Conservation (phyloP, 345 rosid genomes). For the Kandelia obovata region DNA sequence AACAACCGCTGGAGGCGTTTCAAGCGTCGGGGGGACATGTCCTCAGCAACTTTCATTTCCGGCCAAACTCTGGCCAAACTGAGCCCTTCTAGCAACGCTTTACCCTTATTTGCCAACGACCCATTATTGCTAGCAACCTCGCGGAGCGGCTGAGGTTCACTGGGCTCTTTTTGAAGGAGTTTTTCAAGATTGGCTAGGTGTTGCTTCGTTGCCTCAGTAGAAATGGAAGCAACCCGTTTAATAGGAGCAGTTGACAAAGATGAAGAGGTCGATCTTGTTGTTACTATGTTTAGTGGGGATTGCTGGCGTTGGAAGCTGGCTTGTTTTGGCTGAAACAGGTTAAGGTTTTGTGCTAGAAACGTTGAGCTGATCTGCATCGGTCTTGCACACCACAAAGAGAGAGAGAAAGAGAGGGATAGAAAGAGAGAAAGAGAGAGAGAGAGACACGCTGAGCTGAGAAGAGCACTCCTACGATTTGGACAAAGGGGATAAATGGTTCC, state of each 20-base stretch:
- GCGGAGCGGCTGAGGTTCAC: not conserved
- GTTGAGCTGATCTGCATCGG: slow-evolving; percentile 47
- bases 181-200: slow-evolving; percentile 68
- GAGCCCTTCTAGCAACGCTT: slow-evolving; percentile 45
- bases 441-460: not conserved
- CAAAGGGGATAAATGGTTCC: not conserved
- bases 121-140: slow-evolving; percentile 7
- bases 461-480: not conserved
- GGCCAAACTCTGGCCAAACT: slow-evolving; percentile 72
- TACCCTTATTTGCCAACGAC: slow-evolving; percentile 18
- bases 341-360: slow-evolving; percentile 44
- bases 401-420: not conserved
- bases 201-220: slow-evolving; percentile 30
- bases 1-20: slow-evolving; percentile 68
- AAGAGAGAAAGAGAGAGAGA: not conserved
- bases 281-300: slow-evolving; percentile 45
- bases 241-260: slow-evolving; percentile 9
- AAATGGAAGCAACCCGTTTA: not conserved
- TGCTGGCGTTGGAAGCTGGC: slow-evolving; percentile 46
- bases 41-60: slow-evolving; percentile 76
- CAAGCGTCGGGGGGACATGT: slow-evolving; percentile 77
- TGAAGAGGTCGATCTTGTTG: not conserved
- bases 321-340: slow-evolving; percentile 40
- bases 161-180: slow-evolving; percentile 39
- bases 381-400: not conserved